These are phyloP conservation scores for Leccinum broughii DNA, from an alignment of 768 basidiomycete species.

Conservation along the genomic window DNA sequence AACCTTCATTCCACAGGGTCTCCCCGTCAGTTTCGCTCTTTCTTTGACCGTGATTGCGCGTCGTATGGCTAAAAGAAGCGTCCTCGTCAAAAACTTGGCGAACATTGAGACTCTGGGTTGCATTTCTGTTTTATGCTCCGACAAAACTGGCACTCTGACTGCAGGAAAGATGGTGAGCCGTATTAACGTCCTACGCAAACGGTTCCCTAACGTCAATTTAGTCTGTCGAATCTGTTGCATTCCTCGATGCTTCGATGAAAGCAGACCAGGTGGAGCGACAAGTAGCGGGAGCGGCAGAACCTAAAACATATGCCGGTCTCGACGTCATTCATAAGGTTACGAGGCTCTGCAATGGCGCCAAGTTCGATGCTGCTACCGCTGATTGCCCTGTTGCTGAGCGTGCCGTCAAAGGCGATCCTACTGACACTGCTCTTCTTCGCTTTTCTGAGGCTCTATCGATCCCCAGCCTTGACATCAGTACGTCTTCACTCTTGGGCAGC, in stretches of 20 bases:
- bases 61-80: conserved; percentile 48
- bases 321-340: conserved; percentile 38
- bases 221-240: conserved; percentile 41
- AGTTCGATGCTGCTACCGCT: conserved; percentile 40
- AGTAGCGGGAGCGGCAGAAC: conserved; percentile 9
- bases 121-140: conserved; percentile 52
- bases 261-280: conserved; percentile 16
- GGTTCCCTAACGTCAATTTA: conserved; percentile 13
- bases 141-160: conserved; percentile 54
- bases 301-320: conserved; percentile 17
- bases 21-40: conserved; percentile 45
- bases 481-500: conserved; percentile 20
- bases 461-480: conserved; percentile 20
- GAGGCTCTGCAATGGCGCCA: conserved; percentile 57
- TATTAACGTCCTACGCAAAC: no score
- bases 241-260: conserved; percentile 31
- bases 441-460: conserved; percentile 40
- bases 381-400: conserved; percentile 33
- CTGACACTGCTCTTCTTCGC: conserved; percentile 53
- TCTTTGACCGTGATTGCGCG: conserved; percentile 49
- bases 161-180: conserved; percentile 44
- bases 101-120: conserved; percentile 54
- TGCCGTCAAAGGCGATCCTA: conserved; percentile 46
- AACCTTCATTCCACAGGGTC: conserved; percentile 24
- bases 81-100: conserved; percentile 49